phyloP scores from a whole-genome alignment of 2,329 filamentous ascomycete genomes.

The Fusarium oxysporum region DNA sequence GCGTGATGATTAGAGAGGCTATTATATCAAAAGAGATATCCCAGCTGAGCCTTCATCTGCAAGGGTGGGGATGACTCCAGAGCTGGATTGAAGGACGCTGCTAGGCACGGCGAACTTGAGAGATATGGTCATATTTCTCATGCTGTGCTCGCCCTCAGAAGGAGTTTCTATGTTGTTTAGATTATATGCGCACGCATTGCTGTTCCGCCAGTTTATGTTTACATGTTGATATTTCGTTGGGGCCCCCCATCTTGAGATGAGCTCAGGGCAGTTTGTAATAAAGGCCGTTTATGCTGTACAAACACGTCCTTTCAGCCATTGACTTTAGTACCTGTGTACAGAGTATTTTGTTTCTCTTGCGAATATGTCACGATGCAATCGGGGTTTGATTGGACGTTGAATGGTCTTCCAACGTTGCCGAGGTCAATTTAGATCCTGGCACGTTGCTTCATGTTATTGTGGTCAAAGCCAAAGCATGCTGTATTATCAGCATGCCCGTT shows the following conservation, averaged over 20 bases:
- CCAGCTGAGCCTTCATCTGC: neutral
- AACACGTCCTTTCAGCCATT: neutral
- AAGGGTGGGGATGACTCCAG: neutral
- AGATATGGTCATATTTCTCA: neutral
- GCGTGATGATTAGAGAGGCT: slow-evolving; percentile 27
- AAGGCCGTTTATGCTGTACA: neutral
- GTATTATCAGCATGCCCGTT: slow-evolving; percentile 11
- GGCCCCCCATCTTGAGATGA: neutral
- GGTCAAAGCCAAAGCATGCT: slow-evolving; percentile 14
- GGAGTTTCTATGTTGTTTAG: slow-evolving; percentile 8
- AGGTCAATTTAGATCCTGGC: neutral
- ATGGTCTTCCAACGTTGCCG: neutral
- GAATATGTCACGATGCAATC: neutral
- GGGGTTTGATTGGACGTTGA: neutral
- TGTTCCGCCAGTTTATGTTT: neutral
- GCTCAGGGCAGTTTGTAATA: neutral
- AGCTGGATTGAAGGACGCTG: neutral
- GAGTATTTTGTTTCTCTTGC: neutral
- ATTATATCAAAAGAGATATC: neutral
- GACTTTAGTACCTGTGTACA: neutral
- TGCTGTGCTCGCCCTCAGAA: neutral
- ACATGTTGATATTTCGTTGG: neutral
- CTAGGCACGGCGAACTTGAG: neutral
- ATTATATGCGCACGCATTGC: slow-evolving; percentile 10
- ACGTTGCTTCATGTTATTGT: slow-evolving; percentile 10